Base-by-base conservation (phyloP, 768 basidiomycete genomes). In the Rhodotorula toruloides region DNA sequence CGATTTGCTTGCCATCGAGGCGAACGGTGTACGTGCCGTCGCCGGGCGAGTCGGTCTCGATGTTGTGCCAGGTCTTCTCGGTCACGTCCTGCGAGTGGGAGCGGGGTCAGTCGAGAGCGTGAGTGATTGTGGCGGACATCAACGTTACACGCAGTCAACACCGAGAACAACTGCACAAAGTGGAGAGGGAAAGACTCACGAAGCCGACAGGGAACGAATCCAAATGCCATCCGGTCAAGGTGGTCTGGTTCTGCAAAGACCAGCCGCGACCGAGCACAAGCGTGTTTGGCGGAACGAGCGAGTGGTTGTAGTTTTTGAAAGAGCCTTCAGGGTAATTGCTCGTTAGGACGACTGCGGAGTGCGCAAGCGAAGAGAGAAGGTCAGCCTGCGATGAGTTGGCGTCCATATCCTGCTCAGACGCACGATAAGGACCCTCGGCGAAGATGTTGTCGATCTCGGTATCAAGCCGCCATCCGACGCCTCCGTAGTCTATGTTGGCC, bases 271-370 rank as follows among this genome's bases (percentile, higher is more conserved):
- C 42, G 56, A 57, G 43, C 29, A 46, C 43, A 32, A 57, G 27
- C 56, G 56, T 32, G 56, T 57, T 57, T 2, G 27, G 8, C 27
- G 56, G 56, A 32, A 57, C 14, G 10, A 57, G 31, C 1, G 42
- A 43, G 31, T 29, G 25, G 42, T 46, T 46, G 56, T 57, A 36
- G 56, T 57, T 57, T 13, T 10, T 44, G 43, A 34, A 57, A 22
- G n/a, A 29, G 9, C 50, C 50, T 31, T 57, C 43, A 13, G 27
- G 42, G 40, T 31, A 29, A 16, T 25, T 34, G 42, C 43, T 21
- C 43, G 27, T 21, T 7, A 36, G 21, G 42, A 46, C 43, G 27
- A 57, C 43, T 36, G 42, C 19, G 27, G 27, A 14, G 8, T 5
- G 16, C 10, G 40, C 19, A 8, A 27, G n/a, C n/a, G 43, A 8